Conservation (phyloP, 441 rosid genomes). For the Adansonia rubrostipa region DNA sequence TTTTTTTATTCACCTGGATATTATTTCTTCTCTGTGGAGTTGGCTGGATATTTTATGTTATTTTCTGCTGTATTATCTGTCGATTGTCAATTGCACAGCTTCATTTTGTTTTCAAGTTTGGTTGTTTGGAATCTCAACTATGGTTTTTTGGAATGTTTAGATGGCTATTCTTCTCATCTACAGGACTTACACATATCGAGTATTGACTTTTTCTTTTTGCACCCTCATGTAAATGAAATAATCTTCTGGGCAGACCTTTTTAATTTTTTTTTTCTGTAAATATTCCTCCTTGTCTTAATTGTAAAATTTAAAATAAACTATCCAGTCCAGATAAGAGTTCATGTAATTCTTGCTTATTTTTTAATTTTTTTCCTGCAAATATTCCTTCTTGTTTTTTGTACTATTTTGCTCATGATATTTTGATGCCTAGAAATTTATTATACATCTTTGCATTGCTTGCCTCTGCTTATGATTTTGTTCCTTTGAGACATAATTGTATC, state of each 20-base stretch:
- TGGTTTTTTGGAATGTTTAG: background rate
- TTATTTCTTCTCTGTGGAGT: background rate
- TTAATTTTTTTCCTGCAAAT: too few species aligned
- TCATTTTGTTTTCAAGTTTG: slow-evolving; percentile 7
- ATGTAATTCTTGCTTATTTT: background rate
- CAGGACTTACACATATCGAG: background rate
- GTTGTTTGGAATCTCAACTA: background rate
- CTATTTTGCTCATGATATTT: background rate
- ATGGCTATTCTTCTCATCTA: slow-evolving; percentile 6
- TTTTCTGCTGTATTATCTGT: slow-evolving; percentile 1
- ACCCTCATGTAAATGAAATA: background rate
- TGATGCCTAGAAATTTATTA: background rate
- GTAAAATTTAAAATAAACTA: background rate
- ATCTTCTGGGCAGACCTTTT: background rate
- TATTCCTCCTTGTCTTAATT: background rate
- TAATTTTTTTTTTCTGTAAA: background rate
- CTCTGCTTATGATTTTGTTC: slow-evolving; percentile 13
- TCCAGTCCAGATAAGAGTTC: background rate
- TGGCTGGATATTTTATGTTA: background rate
- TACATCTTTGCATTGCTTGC: background rate
- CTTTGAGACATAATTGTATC: background rate
- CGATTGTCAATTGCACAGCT: background rate
- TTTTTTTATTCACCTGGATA: background rate
- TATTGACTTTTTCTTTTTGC: background rate
- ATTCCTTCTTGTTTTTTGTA: background rate